A percentile compares a stretch with the other conserved stretches of the same genome.
Evolutionary conservation across 371 early-diverging fungal species (phyloP).

Genomic region (Rhizopus sp.): DNA sequence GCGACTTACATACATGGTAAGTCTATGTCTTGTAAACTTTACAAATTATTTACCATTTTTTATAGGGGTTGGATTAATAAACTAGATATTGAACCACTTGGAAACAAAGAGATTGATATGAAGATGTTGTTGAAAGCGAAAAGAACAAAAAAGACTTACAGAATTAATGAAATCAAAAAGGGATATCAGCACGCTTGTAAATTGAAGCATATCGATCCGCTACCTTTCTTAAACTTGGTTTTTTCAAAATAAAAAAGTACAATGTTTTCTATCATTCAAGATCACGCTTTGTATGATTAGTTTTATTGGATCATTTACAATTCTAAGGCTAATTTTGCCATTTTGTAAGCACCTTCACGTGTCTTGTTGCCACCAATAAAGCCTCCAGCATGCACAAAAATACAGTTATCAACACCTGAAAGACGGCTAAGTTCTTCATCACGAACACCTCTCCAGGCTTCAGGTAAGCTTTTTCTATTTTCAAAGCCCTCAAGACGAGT

Average conservation of each 20-base stretch:
- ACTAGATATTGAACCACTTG: constrained; percentile 30
- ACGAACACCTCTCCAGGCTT: constrained; percentile 95
- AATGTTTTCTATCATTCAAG: too few species aligned
- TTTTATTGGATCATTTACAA: constrained; percentile 28
- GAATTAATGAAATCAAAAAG: constrained; percentile 34
- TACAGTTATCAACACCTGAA: constrained; percentile 77
- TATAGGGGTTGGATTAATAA: constrained; percentile 46
- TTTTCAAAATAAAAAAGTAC: constrained; percentile 2
- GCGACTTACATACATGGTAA: constrained; percentile 38
- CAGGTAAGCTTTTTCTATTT: constrained; percentile 89
- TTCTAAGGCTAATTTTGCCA: constrained; percentile 52
- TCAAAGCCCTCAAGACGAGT: constrained; percentile 79
- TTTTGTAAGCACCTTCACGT: constrained; percentile 49
- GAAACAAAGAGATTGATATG: constrained; percentile 31
- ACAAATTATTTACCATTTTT: background rate
- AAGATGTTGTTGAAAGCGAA: constrained; percentile 37
- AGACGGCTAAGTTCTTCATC: constrained; percentile 84
- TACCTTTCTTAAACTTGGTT: background rate
- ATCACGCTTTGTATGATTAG: too few species aligned
- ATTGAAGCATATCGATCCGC: constrained; percentile 26
- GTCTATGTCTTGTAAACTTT: too few species aligned
- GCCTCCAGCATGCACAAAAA: constrained; percentile 97
- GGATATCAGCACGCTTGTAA: constrained; percentile 39
- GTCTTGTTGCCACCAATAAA: constrained; percentile 46
- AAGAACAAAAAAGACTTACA: constrained; percentile 22